These are phyloP conservation scores for Bruguiera sexangula DNA, from an alignment of 345 rosid genomes.

Conservation along the genomic window DNA sequence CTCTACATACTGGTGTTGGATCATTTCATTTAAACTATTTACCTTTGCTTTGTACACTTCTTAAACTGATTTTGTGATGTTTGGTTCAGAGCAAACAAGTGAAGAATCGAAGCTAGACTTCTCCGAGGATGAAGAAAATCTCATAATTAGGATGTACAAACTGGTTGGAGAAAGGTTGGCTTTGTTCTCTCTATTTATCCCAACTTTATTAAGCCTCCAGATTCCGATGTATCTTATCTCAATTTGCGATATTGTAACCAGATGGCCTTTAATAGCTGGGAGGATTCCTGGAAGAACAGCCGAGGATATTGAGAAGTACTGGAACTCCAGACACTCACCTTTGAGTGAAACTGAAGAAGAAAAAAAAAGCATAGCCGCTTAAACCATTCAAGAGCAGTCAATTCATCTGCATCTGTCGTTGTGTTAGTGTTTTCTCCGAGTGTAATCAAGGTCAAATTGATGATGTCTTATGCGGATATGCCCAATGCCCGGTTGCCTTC, in stretches of 20 bases:
- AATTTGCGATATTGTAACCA: not conserved
- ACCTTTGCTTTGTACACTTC: not conserved
- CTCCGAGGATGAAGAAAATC: constrained; percentile 57
- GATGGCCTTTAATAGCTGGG: constrained; percentile 74
- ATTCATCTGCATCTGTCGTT: no score
- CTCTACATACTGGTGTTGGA: not conserved
- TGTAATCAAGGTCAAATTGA: no score
- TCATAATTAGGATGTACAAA: constrained; percentile 51
- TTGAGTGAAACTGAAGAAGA: constrained; percentile 17
- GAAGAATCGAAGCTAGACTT: constrained; percentile 33
- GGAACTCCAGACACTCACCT: constrained; percentile 49
- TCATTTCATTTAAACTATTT: no score
- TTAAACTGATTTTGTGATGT: not conserved
- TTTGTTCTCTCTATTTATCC: not conserved
- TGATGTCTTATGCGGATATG: no score
- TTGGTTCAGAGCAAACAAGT: constrained; percentile 33
- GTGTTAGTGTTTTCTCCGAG: no score
- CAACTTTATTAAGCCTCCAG: not conserved
- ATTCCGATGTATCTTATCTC: not conserved
- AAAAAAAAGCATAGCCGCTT: not conserved
- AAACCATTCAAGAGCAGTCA: no score
- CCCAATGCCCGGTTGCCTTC: no score
- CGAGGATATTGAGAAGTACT: constrained; percentile 53
- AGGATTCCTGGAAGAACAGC: constrained; percentile 67
- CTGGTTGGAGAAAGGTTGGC: constrained; percentile 50